phyloP scores from a whole-genome alignment of 2,329 filamentous ascomycete species.

The Fusarium lateritium region DNA sequence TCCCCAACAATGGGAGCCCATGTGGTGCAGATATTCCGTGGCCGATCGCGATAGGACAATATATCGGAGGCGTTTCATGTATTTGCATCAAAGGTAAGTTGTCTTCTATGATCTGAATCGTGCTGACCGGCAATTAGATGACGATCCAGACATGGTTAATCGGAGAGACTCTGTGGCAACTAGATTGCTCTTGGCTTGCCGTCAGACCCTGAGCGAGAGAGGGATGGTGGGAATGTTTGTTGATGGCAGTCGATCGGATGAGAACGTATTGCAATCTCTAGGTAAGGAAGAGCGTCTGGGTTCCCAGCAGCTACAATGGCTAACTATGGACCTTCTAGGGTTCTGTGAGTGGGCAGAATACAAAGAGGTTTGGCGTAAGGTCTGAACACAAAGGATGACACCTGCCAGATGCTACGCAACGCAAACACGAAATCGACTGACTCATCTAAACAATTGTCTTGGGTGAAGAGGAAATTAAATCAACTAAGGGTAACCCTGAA shows the following conservation, averaged over 20 bases:
- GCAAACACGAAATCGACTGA: conserved; percentile 11
- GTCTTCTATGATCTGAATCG: neutral
- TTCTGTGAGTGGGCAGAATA: conserved; percentile 73
- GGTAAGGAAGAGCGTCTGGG: conserved; percentile 58
- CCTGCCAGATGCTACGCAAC: neutral
- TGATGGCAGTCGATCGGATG: conserved; percentile 67
- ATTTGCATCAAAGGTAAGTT: conserved; percentile 70
- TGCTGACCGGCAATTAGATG: conserved; percentile 54
- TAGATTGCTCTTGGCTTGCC: conserved; percentile 68
- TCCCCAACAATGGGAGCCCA: conserved; percentile 61
- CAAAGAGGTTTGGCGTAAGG: conserved; percentile 67
- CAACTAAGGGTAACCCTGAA: neutral
- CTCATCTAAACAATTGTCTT: neutral
- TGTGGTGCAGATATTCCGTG: conserved; percentile 69
- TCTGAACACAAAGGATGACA: conserved; percentile 42
- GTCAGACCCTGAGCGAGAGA: conserved; percentile 61
- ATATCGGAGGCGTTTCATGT: conserved; percentile 72
- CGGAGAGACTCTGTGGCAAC: conserved; percentile 66
- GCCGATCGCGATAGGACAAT: conserved; percentile 64
- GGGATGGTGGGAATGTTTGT: conserved; percentile 70
- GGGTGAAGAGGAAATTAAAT: neutral
- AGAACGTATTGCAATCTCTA: conserved; percentile 65
- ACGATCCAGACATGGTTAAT: conserved; percentile 59
- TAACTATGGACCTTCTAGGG: conserved; percentile 56
- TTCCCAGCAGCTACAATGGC: neutral